A percentile compares a stretch with the other conserved stretches of the same genome.
These are phyloP conservation scores for Rubus idaeus DNA, from an alignment of 306 rosid genomes.

Conservation along the genomic window DNA sequence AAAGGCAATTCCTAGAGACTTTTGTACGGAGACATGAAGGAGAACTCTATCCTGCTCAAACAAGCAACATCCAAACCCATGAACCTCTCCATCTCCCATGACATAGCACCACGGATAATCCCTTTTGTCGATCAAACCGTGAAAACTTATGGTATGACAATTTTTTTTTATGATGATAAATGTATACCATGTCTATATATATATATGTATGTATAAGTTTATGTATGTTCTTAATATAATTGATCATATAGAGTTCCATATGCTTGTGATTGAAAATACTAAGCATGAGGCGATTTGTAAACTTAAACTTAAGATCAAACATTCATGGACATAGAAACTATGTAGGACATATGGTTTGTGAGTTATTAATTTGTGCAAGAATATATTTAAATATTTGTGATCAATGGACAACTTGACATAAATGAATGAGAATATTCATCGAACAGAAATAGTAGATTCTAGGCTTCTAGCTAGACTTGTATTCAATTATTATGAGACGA, in stretches of 20 bases:
- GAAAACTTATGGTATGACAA: conserved; percentile 35
- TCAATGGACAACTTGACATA: neutral
- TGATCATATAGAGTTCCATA: neutral
- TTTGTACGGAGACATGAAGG: conserved; percentile 33
- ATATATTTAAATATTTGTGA: no score
- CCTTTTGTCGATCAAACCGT: conserved; percentile 32
- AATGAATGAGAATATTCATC: no score
- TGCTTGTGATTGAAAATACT: neutral
- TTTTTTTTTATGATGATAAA: no score
- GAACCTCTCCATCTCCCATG: conserved; percentile 25
- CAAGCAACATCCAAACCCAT: conserved; percentile 42
- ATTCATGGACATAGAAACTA: neutral
- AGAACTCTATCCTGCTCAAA: conserved; percentile 14
- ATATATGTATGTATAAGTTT: no score
- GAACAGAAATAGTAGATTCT: no score
- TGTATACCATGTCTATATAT: no score
- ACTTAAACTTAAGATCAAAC: neutral
- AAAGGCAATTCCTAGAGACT: conserved; percentile 41
- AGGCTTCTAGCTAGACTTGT: neutral
- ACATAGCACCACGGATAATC: conserved; percentile 32
- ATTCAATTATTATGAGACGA: neutral
- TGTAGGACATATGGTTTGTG: neutral
- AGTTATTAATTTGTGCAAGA: neutral
- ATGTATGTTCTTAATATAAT: neutral
- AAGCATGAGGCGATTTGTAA: neutral